Base-by-base conservation (phyloP, 352 stramenopile species). In the Phytophthora macrochlamydospora region DNA sequence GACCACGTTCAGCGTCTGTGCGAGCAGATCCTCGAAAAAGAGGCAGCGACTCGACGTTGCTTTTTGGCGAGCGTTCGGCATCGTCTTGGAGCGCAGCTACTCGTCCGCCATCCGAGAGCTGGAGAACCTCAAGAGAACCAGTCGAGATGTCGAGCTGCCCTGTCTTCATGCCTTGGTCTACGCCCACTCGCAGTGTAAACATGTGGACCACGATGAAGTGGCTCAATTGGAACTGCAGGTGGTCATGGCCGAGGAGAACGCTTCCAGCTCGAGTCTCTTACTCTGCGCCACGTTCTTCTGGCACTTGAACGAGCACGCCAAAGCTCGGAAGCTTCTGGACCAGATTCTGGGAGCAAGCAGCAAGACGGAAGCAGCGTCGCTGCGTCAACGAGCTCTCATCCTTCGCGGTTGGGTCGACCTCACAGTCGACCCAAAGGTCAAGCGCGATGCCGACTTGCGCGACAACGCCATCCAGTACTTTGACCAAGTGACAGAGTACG, bases 31-130 rank as follows among this genome's bases (percentile, higher is more conserved):
- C 76, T 96, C 12, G 68, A 76, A 54, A 96, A 94, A 71, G 87
- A 89, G 90, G 88, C 64, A 92, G 73, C 33, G 91, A 97, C 59
- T 70, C 84, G 18, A 62, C 69, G n/a, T 71, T 97, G 13, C 31
- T 94, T 97, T 97, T 71, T 97, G 91, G 91, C 76, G 87, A 11
- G 87, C 88, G 18, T 93, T 96, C 62, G 85, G 75, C 9, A 89
- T 95, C 59, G 83, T 78, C 1, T 68, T 95, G 51, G 86, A 96
- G 60, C 76, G 83, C 32, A 91, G 80, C 62, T 87, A 81, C 52
- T 91, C 83, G 54, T 92, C 85, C 3, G 87, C 86, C 33, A 94
- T 97, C 63, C 89, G 90, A 33, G 82, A 95, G 44, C 74, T 97
- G 24, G 91, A 97, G 55, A 85, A 71, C 59, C 75, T 97, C 30